Conservation (phyloP, 352 stramenopile species). For the Plasmopara halstedii region DNA sequence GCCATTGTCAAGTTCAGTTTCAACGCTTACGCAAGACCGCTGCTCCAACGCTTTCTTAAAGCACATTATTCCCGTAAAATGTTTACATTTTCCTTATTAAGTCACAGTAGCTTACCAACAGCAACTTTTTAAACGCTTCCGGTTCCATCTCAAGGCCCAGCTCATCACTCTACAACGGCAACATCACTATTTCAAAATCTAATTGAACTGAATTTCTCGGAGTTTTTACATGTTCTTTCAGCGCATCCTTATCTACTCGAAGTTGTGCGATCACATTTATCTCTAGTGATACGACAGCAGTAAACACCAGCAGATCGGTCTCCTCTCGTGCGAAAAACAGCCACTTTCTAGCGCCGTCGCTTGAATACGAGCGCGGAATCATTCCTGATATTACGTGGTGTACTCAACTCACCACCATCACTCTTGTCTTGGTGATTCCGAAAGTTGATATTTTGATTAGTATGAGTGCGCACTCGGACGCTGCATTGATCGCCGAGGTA, state of each 20-base stretch:
- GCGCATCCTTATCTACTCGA: conserved; percentile 16
- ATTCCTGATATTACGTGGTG: conserved; percentile 2
- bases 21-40: conserved; percentile 31
- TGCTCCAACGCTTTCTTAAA: conserved; percentile 35
- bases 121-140: conserved; percentile 23
- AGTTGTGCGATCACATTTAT: conserved; percentile 29
- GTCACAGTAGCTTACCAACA: conserved; percentile 17
- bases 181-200: not conserved
- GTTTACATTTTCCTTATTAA: not conserved
- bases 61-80: not conserved
- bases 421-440: not conserved
- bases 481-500: conserved; percentile 47
- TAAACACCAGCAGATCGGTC: conserved; percentile 21
- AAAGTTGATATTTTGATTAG: conserved; percentile 11
- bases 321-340: conserved; percentile 36
- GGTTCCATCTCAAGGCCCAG: conserved; percentile 42
- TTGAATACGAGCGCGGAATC: conserved; percentile 30
- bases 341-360: conserved; percentile 22
- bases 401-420: conserved; percentile 1
- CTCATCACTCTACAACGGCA: conserved; percentile 36
- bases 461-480: conserved; percentile 10
- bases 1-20: conserved; percentile 12
- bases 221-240: conserved; percentile 29
- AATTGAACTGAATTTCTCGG: not conserved
- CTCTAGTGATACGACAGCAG: conserved; percentile 13